phyloP scores from a whole-genome alignment of 495 filamentous ascomycete species.

The Letharia lupina region DNA sequence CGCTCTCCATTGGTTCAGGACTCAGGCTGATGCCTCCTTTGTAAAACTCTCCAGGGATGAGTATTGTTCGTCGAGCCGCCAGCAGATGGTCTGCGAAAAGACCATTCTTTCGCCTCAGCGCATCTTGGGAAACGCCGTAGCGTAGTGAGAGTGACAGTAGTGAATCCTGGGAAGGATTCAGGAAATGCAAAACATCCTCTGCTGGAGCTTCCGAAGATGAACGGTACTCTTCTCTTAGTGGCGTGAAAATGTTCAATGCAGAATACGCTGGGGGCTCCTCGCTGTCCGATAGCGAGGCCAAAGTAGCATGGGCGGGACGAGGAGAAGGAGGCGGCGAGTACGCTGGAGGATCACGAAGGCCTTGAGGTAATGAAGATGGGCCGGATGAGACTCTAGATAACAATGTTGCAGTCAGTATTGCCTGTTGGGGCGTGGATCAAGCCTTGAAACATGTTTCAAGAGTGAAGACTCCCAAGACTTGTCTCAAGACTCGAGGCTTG shows the following conservation, averaged over 20 bases:
- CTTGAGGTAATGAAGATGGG: slow-evolving; percentile 46
- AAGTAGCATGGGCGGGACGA: slow-evolving; percentile 23
- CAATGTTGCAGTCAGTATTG: neutral
- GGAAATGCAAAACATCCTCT: slow-evolving; percentile 59
- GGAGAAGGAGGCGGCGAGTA: slow-evolving; percentile 39
- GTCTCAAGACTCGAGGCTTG: neutral
- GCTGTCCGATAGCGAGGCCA: slow-evolving; percentile 18
- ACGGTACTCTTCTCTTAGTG: slow-evolving; percentile 8
- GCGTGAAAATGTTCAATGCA: slow-evolving; percentile 22
- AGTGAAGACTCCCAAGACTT: neutral
- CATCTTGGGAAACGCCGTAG: slow-evolving; percentile 52
- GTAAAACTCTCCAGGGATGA: slow-evolving; percentile 61
- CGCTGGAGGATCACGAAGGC: slow-evolving; percentile 49
- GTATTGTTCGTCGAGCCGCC: slow-evolving; percentile 51
- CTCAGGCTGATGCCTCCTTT: slow-evolving; percentile 54
- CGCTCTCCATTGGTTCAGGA: slow-evolving; percentile 55
- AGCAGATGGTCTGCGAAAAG: slow-evolving; percentile 59
- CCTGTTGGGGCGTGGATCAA: neutral
- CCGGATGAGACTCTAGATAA: slow-evolving; percentile 32
- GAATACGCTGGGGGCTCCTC: slow-evolving; percentile 38
- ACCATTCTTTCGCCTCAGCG: slow-evolving; percentile 52
- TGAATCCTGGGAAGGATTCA: slow-evolving; percentile 53
- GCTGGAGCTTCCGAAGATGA: slow-evolving; percentile 18
- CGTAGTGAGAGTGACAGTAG: slow-evolving; percentile 55
- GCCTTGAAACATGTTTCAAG: neutral